Evolutionary conservation across 106 monocot species (phyloP), one percentile per base, ranked within the genome.

Genomic region (Chionographis japonica): DNA sequence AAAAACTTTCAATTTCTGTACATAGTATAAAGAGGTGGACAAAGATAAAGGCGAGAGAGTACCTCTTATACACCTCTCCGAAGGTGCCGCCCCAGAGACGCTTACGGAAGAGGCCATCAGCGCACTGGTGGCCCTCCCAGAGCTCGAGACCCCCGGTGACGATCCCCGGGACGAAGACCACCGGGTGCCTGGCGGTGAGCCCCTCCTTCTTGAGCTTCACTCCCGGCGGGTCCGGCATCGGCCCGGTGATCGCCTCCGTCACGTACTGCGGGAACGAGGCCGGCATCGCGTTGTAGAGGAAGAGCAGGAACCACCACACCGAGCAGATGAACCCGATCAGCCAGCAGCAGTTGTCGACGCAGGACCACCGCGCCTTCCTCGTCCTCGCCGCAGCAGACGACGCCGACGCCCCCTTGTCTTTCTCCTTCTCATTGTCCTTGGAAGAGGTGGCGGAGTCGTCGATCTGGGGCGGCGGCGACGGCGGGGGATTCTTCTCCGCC

Each of bases 141-240:
- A 99, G 85, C 85, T 99, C 98, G 54, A 99, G 77, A 5, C 98
- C 98, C 0, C 98, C 93, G 12, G 98, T 99, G 61, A 99, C 98
- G 52, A 99, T 99, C 15, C 98, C 98, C 12, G 98, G 98, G n/a
- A 99, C 98, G 67, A 99, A 99, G 8, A 99, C 98, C 42, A 99
- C 98, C 17, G 98, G 98, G 46, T 99, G 98, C 65, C 66, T 80
- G n/a, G 79, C 98, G 27, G 27, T 38, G 27, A 99, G 73, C 55
- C 98, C 98, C 64, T 93, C 98, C 77, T 93, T 99, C 75, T 61
- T 71, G 37, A 99, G 80, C 79, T 93, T 99, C 51, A 90, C 72
- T 18, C 98, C 98, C 4, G 98, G 98, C 10, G 98, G 93, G 16
- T 99, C 98, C 39, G 98, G 83, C 62, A 93, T 38, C 59, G 93